phyloP scores from a whole-genome alignment of 176 grass and related monocot genomes.

The Rhynchospora pubera region DNA sequence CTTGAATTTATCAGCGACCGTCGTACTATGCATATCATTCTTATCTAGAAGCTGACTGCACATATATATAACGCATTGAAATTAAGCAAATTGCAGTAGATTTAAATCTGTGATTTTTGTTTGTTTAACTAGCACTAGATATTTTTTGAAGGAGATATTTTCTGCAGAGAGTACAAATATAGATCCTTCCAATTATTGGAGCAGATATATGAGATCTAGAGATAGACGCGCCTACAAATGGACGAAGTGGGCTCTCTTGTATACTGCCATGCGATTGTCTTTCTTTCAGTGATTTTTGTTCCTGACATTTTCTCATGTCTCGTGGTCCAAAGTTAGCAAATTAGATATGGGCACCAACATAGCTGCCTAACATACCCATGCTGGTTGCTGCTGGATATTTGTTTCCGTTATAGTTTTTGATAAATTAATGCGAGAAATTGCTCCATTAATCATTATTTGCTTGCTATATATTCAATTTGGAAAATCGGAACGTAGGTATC shows the following conservation, averaged over 20 bases:
- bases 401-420: neutral
- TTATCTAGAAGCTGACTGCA: too few relatives aligned
- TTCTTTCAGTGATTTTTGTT: neutral
- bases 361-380: neutral
- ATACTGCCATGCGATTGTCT: neutral
- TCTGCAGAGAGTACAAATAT: neutral
- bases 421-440: neutral
- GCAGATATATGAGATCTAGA: neutral
- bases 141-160: neutral
- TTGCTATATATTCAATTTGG: neutral
- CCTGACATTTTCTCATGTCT: neutral
- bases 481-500: too few relatives aligned
- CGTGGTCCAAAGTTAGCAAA: slow-evolving; percentile 16
- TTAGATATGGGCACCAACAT: slow-evolving; percentile 4
- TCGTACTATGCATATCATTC: too few relatives aligned
- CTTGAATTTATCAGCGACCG: too few relatives aligned
- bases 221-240: too few relatives aligned
- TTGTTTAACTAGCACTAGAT: neutral
- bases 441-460: neutral
- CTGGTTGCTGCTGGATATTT: neutral
- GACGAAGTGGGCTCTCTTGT: too few relatives aligned
- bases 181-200: neutral
- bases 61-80: too few relatives aligned
- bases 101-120: too few relatives aligned
- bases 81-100: too few relatives aligned